Base-by-base conservation (phyloP, 2,329 filamentous ascomycete genomes). In the Fusarium xyrophilum region DNA sequence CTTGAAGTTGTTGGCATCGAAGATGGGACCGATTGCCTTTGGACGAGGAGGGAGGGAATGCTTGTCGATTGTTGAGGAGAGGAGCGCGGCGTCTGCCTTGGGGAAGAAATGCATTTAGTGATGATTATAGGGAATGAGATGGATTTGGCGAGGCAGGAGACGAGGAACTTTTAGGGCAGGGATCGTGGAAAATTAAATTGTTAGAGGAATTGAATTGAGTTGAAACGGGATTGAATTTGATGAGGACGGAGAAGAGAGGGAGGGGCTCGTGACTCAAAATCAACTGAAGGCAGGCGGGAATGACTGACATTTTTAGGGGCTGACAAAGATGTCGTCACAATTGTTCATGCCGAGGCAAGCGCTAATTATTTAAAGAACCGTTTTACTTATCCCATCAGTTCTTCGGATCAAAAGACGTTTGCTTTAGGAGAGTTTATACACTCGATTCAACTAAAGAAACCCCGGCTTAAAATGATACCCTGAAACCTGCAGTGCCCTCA, bases 51-150 rank as follows among this genome's bases (percentile, higher is more conserved):
- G 47, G 9, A 67, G 65, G 30, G 17, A 8, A 13, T 59, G 7
- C 30, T 42, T 47, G 5, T 67, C 63, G 19, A 75, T 25, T 5
- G 67, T 59, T 11, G 73, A 57, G n/a, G 67, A 65, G 33, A 76
- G 61, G 6, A 76, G 55, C 17, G 63, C 58, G 5, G 72, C 69
- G 38, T 76, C 75, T 15, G 70, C 75, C 47, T 47, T 63, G 8
- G 75, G 75, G 52, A 73, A 71, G 63, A 76, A 76, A 65, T 39
- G 54, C 63, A 65, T 65, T 65, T 65, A 65, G 25, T 27, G 36
- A 25, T 36, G 11, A 17, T 36, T 1, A 7, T 25, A 46, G 28
- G 13, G 13, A 14, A 1, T 21, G 12, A 39, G 17, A 2, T 36
- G n/a, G 2, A 7, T 4, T 21, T 43, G 51, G 9, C 17, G 30